Evolutionary conservation across 371 early-diverging fungal species (phyloP).

Genomic region (Circinella minor): DNA sequence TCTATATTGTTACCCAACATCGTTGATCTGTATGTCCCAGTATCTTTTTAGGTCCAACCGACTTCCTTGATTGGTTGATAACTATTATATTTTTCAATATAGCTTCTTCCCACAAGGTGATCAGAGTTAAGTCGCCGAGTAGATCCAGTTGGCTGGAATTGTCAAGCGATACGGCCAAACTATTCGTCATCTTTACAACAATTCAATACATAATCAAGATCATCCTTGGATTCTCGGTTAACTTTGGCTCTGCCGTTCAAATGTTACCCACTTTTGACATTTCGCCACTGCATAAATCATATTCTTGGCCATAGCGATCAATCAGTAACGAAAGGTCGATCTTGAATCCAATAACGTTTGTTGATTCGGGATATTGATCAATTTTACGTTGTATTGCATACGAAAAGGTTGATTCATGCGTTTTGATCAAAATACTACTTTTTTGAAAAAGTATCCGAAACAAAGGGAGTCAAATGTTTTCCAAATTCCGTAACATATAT

Average conservation of each 20-base stretch:
- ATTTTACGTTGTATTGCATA: not conserved
- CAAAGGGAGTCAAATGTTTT: too few species aligned
- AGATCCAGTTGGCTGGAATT: too few species aligned
- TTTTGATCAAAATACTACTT: too few species aligned
- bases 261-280: not conserved
- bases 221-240: constrained; percentile 3
- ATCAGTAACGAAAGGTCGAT: not conserved
- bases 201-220: not conserved
- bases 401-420: not conserved
- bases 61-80: too few species aligned
- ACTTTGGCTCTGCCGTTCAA: constrained; percentile 2
- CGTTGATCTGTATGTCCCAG: too few species aligned
- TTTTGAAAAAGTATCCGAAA: too few species aligned
- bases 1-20: too few species aligned
- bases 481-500: too few species aligned
- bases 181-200: not conserved
- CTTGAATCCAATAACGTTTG: constrained; percentile 2
- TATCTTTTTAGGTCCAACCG: too few species aligned
- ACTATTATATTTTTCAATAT: too few species aligned
- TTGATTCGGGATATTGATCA: constrained; percentile 1
- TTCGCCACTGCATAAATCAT: not conserved
- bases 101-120: too few species aligned
- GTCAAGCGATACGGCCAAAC: not conserved
- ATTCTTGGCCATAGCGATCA: not conserved
- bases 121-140: too few species aligned